A percentile compares a stretch with the other conserved stretches of the same genome.
Conservation (phyloP, 495 filamentous ascomycete species). For the Neurospora sp. region DNA sequence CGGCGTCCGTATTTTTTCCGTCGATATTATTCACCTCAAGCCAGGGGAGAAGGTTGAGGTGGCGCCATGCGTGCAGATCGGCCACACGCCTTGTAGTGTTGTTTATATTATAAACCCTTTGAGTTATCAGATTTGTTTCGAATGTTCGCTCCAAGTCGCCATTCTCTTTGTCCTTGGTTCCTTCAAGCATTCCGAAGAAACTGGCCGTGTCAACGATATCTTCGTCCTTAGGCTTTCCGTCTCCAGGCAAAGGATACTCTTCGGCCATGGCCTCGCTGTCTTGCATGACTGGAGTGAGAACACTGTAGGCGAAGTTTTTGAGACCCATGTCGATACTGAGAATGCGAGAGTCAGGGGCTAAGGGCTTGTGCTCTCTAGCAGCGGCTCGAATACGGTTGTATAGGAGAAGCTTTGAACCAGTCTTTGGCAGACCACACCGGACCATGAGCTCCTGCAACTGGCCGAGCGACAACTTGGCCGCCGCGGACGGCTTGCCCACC, state of each 20-base stretch:
- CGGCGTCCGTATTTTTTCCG: background rate
- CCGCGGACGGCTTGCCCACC: background rate
- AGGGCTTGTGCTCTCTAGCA: slow-evolving; percentile 4
- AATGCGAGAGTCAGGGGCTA: slow-evolving; percentile 27
- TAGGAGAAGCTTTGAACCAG: slow-evolving; percentile 11
- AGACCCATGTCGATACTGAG: slow-evolving; percentile 86
- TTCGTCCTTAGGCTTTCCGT: background rate
- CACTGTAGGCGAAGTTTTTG: slow-evolving; percentile 69
- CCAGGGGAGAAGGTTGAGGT: slow-evolving; percentile 20
- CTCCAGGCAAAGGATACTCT: background rate
- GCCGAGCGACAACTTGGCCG: background rate
- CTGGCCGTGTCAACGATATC: background rate
- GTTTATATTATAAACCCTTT: background rate
- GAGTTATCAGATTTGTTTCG: background rate
- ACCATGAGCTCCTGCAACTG: background rate
- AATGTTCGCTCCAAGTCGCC: background rate
- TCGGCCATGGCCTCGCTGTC: background rate
- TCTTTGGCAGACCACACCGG: slow-evolving; percentile 15
- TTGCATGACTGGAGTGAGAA: slow-evolving; percentile 32
- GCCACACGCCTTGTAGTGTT: background rate
- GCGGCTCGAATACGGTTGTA: slow-evolving; percentile 11
- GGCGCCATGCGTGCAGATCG: slow-evolving; percentile 22
- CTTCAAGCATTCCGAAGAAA: background rate
- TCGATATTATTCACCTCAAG: background rate
- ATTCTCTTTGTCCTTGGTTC: background rate